These are phyloP conservation scores for Bisporella sp. DNA, from an alignment of 2,329 filamentous ascomycete species.

Conservation along the genomic window DNA sequence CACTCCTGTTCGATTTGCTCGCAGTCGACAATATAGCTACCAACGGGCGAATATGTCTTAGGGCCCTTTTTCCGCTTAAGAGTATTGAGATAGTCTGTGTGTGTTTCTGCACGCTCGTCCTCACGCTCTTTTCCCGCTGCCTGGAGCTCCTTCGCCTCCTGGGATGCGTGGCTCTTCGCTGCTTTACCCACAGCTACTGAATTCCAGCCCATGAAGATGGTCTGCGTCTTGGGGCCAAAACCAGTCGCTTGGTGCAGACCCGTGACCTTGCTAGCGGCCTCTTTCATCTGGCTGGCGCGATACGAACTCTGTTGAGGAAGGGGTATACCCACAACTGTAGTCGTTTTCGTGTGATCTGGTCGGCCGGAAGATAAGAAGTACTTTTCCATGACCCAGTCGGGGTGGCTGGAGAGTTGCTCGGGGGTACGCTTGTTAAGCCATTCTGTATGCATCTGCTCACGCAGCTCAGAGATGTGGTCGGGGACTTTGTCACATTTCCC, in stretches of 20 bases:
- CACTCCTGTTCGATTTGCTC: neutral
- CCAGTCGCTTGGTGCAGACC: constrained; percentile 3
- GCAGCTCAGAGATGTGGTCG: constrained; percentile 2
- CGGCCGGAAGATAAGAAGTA: constrained; percentile 4
- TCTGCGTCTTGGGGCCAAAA: constrained; percentile 2
- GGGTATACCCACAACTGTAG: constrained; percentile 4
- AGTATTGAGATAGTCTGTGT: neutral
- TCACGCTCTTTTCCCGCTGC: neutral
- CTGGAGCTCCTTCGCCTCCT: constrained; percentile 3
- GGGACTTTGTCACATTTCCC: constrained; percentile 5
- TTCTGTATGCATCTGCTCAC: constrained; percentile 4
- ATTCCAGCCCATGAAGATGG: constrained; percentile 7
- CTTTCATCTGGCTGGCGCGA: constrained; percentile 2
- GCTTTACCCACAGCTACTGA: constrained; percentile 4
- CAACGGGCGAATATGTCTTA: neutral
- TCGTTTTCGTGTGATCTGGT: constrained; percentile 2
- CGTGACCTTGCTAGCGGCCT: constrained; percentile 3
- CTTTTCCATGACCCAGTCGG: constrained; percentile 3
- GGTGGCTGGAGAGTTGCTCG: constrained; percentile 2
- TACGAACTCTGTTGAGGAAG: constrained; percentile 2
- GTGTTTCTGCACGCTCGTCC: neutral
- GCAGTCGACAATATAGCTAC: neutral
- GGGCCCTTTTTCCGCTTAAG: neutral
- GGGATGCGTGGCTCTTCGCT: constrained; percentile 1
- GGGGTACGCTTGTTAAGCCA: neutral